Evolutionary conservation across 2,329 filamentous ascomycete genomes (phyloP).

Genomic region (Diaporthe citri): DNA sequence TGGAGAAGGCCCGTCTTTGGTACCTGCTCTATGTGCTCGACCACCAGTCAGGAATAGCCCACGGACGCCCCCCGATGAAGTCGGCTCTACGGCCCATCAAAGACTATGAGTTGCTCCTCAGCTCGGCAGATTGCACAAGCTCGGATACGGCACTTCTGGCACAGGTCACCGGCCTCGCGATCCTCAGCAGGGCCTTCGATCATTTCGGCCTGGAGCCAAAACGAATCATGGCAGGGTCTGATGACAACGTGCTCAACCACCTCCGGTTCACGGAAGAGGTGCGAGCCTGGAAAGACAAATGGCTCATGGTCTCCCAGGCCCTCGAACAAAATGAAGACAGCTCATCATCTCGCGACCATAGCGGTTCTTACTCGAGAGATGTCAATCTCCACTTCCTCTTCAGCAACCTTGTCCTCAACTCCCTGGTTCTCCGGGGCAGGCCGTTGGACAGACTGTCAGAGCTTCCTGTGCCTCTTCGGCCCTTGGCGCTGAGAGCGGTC

Average conservation of each 20-base stretch:
- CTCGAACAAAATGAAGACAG: not conserved
- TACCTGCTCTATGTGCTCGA: slow-evolving; percentile 12
- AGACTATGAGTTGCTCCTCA: slow-evolving; percentile 9
- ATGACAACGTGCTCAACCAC: slow-evolving; percentile 21
- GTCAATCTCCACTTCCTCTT: slow-evolving; percentile 12
- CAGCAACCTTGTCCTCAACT: slow-evolving; percentile 23
- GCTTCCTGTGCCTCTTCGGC: slow-evolving; percentile 1
- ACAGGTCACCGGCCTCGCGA: slow-evolving; percentile 8
- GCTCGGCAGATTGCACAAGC: not conserved
- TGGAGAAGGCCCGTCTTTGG: slow-evolving; percentile 14
- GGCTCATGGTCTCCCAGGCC: not conserved
- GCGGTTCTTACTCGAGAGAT: not conserved
- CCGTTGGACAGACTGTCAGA: not conserved
- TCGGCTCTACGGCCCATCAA: not conserved
- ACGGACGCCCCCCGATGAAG: slow-evolving; percentile 10
- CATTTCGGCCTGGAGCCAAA: slow-evolving; percentile 12
- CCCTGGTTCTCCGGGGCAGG: slow-evolving; percentile 20
- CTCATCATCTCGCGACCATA: not conserved
- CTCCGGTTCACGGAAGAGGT: slow-evolving; percentile 10
- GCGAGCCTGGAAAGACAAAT: slow-evolving; percentile 14
- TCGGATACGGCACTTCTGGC: not conserved
- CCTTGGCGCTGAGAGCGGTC: not conserved
- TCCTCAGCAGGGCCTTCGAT: slow-evolving; percentile 3
- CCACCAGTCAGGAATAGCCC: slow-evolving; percentile 2
- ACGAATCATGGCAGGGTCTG: not conserved